These are phyloP conservation scores for Beauveria sp. DNA, from an alignment of 2,329 filamentous ascomycete genomes.

Conservation along the genomic window DNA sequence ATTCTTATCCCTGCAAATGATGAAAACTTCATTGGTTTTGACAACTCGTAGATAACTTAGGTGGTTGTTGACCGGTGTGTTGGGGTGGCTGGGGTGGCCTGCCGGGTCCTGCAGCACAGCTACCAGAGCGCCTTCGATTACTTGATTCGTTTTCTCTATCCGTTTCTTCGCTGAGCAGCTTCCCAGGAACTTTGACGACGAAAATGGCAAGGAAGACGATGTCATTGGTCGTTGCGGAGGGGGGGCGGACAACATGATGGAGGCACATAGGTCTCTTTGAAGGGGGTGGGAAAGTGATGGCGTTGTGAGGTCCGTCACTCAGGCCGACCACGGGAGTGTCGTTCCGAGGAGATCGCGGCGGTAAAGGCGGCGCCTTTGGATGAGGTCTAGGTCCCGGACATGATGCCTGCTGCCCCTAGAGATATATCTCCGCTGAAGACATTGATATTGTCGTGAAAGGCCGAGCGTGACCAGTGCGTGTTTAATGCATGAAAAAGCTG, in stretches of 20 bases:
- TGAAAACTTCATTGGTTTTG: background rate
- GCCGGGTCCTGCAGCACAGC: constrained; percentile 19
- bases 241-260: background rate
- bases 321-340: background rate
- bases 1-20: background rate
- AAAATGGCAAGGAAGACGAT: background rate
- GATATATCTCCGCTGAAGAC: background rate
- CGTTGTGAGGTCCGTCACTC: background rate
- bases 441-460: background rate
- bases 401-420: background rate
- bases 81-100: background rate
- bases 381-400: background rate
- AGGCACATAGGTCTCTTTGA: constrained; percentile 1
- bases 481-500: background rate
- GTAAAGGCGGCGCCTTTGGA: background rate
- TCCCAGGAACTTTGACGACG: constrained; percentile 21
- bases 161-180: constrained; percentile 27
- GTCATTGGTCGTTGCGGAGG: constrained; percentile 5
- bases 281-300: background rate
- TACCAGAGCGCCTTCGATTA: constrained; percentile 26
- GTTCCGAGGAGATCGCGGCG: background rate
- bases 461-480: background rate
- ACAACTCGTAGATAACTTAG: background rate
- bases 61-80: background rate
- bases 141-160: constrained; percentile 28